Evolutionary conservation across 768 basidiomycete genomes (phyloP), one percentile per base, ranked within the genome.

Genomic region (Gymnopilus junonius): DNA sequence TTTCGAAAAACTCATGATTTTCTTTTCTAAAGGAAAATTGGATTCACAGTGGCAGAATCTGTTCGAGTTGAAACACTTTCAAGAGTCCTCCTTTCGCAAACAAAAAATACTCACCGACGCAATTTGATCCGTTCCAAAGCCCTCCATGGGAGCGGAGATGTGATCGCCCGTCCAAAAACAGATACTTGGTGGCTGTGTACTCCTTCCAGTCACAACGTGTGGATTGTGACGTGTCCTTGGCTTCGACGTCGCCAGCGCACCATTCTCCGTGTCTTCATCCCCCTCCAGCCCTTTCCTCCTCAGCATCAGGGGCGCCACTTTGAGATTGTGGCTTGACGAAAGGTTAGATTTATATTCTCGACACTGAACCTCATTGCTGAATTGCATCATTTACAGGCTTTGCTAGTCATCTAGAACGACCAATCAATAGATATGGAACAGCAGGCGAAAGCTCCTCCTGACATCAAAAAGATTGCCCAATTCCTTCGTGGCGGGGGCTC

Each of bases 401-500:
- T 25, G n/a, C 17, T 31, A 25, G 29, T 8, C 32, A n/a, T 51
- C 29, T 23, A 50, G 27, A 39, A 51, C 37, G 31, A n/a, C 42
- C 23, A 55, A 34, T 21, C 50, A 55, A 59, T 35, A 48, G 60
- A 63, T 59, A 84, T 84, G 82, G 90, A 94, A 66, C 90, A 93
- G 69, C 93, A 95, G 75, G 81, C 82, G 34, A 89, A 86, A 73
- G 94, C 95, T 15, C 87, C 94, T 12, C 83, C 87, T 48, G 90
- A 96, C 55, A 79, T 94, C 55, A 88, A 89, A 69, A 90, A 88
- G 70, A 89, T 95, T 53, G 93, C 93, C 58, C 86, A 92, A 67
- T 99, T 93, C 72, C 81, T 99, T 54, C 88, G 97, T 46, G 89
- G 92, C 67, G 89, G 91, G 68, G 90, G 88, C 70, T 83, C 93